Base-by-base conservation (phyloP, 106 monocot genomes). In the Chionographis japonica region DNA sequence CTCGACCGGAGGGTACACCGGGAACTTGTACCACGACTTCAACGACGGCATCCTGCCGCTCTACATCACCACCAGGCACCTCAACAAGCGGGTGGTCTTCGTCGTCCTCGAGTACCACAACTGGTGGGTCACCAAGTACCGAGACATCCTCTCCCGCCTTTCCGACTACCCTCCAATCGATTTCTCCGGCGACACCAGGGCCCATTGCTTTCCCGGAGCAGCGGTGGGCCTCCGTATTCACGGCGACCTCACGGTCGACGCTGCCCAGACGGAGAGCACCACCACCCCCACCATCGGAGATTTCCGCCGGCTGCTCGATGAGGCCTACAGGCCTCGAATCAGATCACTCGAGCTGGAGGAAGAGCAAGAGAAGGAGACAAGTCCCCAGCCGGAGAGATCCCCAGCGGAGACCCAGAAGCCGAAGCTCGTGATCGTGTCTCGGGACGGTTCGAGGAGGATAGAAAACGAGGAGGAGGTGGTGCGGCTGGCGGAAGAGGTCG, bases 1-100 rank as follows among this genome's bases (percentile, higher is more conserved):
- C 81, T 87, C 81, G 54, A 78, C 82, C 14, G 91, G 91, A 1
- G 91, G 91, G 9, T 91, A 87, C 84, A 87, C 91, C 5, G 91
- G 91, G 15, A 91, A 91, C 65, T 56, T 85, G 15, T 87, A 74
- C 79, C 91, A 87, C 54, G 91, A 78, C 65, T 87, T 91, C 79
- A 84, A 75, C 40, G 84, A 91, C 60, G 84, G 84, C 1, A 66
- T 91, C 3, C 52, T 91, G 52, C 91, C 91, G 8, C 72, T 91
- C 1, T 91, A 75, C 68, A 72, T 91, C 37, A 91, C 91, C 2
- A 63, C 87, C 11, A 63, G 60, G 15, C 60, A 70, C 15, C 72
- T 77, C 61, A 74, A 77, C 52, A 61, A 46, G 12, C 40, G 62
- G 38, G 87, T 84, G n/a, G 76, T 91, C 17, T 66, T 91, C 51